Evolutionary conservation across 2,329 filamentous ascomycete species (phyloP).

Genomic region (Beauveria sp.): DNA sequence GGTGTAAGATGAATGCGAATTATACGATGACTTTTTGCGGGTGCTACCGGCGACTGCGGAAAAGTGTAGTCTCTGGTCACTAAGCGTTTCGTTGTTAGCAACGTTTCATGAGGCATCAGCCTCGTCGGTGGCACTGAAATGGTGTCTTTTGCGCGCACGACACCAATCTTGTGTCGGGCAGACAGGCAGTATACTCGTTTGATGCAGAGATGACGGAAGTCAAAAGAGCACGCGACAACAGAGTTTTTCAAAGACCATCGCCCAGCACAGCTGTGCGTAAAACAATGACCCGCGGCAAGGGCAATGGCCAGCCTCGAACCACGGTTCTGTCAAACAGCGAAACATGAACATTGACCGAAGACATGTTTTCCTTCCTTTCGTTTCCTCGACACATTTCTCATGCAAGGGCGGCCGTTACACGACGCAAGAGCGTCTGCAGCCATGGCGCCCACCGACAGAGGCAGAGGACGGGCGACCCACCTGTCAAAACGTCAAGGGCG

Average conservation of each 20-base stretch:
- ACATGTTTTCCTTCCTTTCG: background rate
- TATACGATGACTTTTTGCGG: background rate
- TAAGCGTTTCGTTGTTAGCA: background rate
- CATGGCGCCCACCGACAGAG: background rate
- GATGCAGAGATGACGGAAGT: background rate
- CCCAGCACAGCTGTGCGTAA: background rate
- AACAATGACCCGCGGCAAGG: background rate
- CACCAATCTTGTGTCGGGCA: background rate
- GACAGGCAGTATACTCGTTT: background rate
- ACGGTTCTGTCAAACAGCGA: background rate
- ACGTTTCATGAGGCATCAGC: background rate
- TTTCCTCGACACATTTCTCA: background rate
- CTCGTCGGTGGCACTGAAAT: background rate
- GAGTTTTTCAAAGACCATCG: background rate
- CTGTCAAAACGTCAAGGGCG: conserved; percentile 1
- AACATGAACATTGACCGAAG: background rate
- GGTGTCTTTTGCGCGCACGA: background rate
- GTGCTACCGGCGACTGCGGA: background rate
- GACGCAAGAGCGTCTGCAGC: background rate
- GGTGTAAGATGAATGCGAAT: background rate
- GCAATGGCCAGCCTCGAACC: background rate
- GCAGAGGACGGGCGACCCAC: background rate
- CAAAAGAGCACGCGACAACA: background rate
- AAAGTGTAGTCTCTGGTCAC: background rate
- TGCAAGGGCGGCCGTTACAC: background rate